Evolutionary conservation across 78 protist genomes (phyloP), one percentile per base, ranked within the genome.

Genomic region (Dictyostelium firmibasis): DNA sequence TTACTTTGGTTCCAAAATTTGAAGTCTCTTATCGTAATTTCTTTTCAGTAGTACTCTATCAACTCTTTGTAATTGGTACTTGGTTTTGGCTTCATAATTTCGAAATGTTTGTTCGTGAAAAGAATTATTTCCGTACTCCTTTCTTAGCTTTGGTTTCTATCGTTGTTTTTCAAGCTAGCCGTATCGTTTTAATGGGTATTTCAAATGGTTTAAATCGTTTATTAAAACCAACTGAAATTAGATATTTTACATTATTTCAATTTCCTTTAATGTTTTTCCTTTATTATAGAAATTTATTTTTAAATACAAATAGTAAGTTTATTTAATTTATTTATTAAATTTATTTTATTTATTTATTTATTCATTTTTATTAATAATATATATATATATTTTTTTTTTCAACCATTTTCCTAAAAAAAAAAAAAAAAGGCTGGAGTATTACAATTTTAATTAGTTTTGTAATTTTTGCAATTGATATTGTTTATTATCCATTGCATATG

Each of bases 261-360:
- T 88, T 67, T 31, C 93, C 93, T 25, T 35, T 79, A 43, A 88
- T 88, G 93, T 88, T 88, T 79, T 88, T 88, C 93, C 86, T 88
- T 43, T 88, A 88, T 38, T 88, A 88, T 88, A 62, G 93, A 38
- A 77, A 79, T 64, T 62, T 88, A 25, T 88, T 88, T 62, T 44
- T 88, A 36, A 88, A 67, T 79, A 88, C 84, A 20, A 88, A 79
- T 79, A 41, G 93, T 88, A 85, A 47, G 83, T 85, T 18, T 72
- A n/a, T n/a, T 20, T 20, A 84, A 43, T 4, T 69, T n/a, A n/a
- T n/a, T n/a, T n/a, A n/a, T n/a, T n/a, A n/a, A n/a, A n/a, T 4
- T 33, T 10, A n/a, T 2, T 67, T 13, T 29, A 1, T 83, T 23
- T 83, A 35, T 36, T 83, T 31, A 83, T 36, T 16, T 62, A 62